phyloP scores from a whole-genome alignment of 2,329 filamentous ascomycete species.

The Trichoderma koningii region DNA sequence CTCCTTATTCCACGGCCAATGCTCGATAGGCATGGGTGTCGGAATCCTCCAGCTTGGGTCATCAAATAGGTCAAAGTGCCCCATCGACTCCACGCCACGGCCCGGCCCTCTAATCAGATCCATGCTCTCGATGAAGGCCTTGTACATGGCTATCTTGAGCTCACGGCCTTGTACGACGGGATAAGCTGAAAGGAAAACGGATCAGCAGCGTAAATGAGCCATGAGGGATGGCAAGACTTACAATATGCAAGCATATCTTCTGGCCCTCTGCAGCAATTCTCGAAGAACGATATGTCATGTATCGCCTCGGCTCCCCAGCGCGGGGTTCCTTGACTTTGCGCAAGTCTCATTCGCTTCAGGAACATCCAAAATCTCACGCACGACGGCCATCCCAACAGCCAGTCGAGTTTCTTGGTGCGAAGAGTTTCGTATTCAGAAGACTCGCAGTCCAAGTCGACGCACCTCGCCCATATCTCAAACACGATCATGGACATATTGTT shows the following conservation, averaged over 20 bases:
- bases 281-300: background rate
- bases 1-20: too few relatives aligned
- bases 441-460: background rate
- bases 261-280: background rate
- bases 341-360: slow-evolving; percentile 5
- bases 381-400: background rate
- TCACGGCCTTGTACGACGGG: background rate
- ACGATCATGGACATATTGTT: background rate
- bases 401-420: background rate
- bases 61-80: background rate
- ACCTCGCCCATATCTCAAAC: background rate
- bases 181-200: background rate
- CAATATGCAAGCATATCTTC: slow-evolving; percentile 2
- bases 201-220: background rate
- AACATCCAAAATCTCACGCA: slow-evolving; percentile 1
- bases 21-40: too few relatives aligned
- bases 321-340: too few relatives aligned
- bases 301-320: background rate
- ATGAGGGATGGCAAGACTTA: background rate
- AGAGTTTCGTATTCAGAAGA: background rate
- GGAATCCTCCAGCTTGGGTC: background rate
- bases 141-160: slow-evolving; percentile 10
- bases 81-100: background rate
- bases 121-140: slow-evolving; percentile 1
- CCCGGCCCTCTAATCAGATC: background rate